Evolutionary conservation across 331 rosid genomes (phyloP), one percentile per base, ranked within the genome.

Genomic region (Malus hybrid): DNA sequence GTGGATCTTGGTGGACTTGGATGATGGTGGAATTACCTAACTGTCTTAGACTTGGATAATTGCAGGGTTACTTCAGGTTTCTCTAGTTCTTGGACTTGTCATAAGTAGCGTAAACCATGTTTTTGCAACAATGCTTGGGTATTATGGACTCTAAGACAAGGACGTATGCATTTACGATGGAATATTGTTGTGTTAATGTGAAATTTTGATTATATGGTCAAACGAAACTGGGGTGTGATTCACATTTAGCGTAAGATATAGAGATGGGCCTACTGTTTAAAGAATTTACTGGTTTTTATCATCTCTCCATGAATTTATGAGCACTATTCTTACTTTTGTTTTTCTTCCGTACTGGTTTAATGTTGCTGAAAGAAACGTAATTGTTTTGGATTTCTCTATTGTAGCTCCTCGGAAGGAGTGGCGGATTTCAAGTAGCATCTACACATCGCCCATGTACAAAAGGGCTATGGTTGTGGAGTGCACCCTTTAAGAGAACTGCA

Each of bases 391-490:
- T 56, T 71, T 34, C 36, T 81, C 56, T 70, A 19, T 66, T 85
- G 78, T 83, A 95, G 99, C 97, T 95, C 81, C 87, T 95, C 68
- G 99, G 98, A 74, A 89, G 89, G 0, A 36, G 44, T 36, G 44
- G 44, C 4, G 44, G 44, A 36, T 95, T 95, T 82, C 92, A 90
- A 83, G 98, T 90, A 29, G 98, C 96, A 16, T 83, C 97, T 36
- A 95, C 98, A 20, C 97, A 92, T 83, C 84, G 88, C 52, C 99
- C 97, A 10, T 95, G 94, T 84, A 92, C 99, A 22, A 92, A 95
- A 77, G 94, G 99, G 76, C 88, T 95, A 70, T 95, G 99, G 98
- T 55, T 77, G 92, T 93, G 99, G 92, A 93, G 83, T 36, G 76
- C 89, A 32, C 97, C 99, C 34, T 78, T 95, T 81, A 92, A 89